Conservation (phyloP, 1,284 basidiomycete genomes). For the Boletus mariae region DNA sequence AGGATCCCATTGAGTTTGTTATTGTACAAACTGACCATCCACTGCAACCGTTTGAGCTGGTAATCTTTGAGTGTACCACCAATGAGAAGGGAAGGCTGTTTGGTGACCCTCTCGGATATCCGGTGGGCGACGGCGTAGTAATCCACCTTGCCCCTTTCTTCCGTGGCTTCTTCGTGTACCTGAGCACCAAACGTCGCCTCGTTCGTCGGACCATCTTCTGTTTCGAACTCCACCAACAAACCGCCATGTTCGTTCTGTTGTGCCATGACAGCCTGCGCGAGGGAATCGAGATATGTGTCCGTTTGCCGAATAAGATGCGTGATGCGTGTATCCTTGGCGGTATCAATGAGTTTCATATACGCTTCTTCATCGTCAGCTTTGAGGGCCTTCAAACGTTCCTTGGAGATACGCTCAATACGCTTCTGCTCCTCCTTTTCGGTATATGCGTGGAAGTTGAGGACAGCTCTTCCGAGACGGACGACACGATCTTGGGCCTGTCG, state of each 20-base stretch:
- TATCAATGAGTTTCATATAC: conserved; percentile 98
- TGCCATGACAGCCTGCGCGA: conserved; percentile 91
- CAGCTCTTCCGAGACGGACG: conserved; percentile 80
- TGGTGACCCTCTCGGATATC: conserved; percentile 84
- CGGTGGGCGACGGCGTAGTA: conserved; percentile 97
- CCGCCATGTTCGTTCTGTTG: conserved; percentile 84
- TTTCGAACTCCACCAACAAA: conserved; percentile 36
- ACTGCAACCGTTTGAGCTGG: conserved; percentile 90
- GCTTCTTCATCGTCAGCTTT: conserved; percentile 99
- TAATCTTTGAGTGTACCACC: conserved; percentile 91
- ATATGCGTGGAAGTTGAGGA: conserved; percentile 80
- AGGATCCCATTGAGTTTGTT: conserved; percentile 96
- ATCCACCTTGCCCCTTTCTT: conserved; percentile 82
- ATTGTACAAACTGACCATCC: conserved; percentile 99
- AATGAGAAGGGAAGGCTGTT: conserved; percentile 81
- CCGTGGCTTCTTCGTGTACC: conserved; percentile 52
- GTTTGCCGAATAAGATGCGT: conserved; percentile 95
- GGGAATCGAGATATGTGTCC: conserved; percentile 90
- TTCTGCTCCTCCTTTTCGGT: conserved; percentile 99
- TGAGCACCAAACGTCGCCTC: conserved; percentile 91
- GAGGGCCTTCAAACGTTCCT: conserved; percentile 97
- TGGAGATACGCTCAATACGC: conserved; percentile 91
- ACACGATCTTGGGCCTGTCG: conserved; percentile 74
- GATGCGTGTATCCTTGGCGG: conserved; percentile 98
- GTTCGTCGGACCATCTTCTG: conserved; percentile 72